Conservation (phyloP, 257 asterid species). For the Solanum paucissectum region DNA sequence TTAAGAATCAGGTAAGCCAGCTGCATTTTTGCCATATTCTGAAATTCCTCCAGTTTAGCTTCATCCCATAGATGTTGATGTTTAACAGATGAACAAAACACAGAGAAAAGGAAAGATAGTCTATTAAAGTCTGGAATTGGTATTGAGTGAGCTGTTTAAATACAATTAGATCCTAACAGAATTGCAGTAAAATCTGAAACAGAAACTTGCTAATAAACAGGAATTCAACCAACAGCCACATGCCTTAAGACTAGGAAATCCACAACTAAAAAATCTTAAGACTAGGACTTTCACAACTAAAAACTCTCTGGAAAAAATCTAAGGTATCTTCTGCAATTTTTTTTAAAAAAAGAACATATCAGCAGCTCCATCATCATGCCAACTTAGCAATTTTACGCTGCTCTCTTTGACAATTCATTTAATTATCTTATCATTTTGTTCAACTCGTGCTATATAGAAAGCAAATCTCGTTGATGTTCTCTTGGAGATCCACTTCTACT, state of each 20-base stretch:
- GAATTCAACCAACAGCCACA: background rate
- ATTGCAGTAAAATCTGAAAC: background rate
- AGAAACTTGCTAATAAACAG: background rate
- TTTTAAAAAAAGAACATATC: background rate
- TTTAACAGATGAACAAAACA: background rate
- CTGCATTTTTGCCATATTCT: background rate
- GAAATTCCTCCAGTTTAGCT: background rate
- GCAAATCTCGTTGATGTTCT: background rate
- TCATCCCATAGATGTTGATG: background rate
- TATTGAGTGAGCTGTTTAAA: background rate
- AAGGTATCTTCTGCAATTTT: background rate
- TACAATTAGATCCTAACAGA: background rate
- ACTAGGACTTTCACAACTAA: background rate
- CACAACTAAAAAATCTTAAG: background rate
- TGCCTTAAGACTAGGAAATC: background rate
- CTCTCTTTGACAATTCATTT: background rate
- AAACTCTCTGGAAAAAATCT: background rate
- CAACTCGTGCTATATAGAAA: background rate
- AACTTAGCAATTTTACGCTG: background rate
- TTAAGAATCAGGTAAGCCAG: constrained; percentile 12
- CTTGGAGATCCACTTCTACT: background rate
- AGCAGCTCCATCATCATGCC: background rate
- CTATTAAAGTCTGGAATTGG: background rate
- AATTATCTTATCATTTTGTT: background rate
- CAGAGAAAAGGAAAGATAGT: background rate